Conservation (phyloP, 2,329 filamentous ascomycete species). For the Ophiosphaerella herpotricha region DNA sequence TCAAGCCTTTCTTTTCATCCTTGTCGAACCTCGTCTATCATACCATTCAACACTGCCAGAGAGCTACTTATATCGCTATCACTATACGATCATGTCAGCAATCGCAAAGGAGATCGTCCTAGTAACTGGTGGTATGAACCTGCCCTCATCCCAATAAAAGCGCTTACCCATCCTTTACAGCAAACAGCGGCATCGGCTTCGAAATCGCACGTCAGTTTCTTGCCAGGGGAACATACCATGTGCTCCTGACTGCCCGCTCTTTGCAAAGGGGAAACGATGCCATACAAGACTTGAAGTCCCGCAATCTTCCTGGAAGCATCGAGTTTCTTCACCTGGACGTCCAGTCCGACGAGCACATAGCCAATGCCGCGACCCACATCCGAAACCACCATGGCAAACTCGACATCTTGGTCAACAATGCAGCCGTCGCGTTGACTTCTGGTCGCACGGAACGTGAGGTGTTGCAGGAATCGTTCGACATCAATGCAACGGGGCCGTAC, state of each 20-base stretch:
- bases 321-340: conserved; percentile 52
- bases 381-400: conserved; percentile 37
- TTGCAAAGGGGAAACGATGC: conserved; percentile 30
- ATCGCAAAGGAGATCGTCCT: conserved; percentile 39
- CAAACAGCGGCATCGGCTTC: conserved; percentile 56
- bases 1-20: too few relatives aligned
- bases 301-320: conserved; percentile 33
- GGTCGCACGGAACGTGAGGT: conserved; percentile 27
- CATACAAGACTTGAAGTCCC: conserved; percentile 31
- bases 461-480: conserved; percentile 32
- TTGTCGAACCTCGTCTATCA: too few relatives aligned
- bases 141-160: not conserved
- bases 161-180: conserved; percentile 15
- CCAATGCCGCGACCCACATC: conserved; percentile 38
- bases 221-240: conserved; percentile 40
- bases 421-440: conserved; percentile 30
- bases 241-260: conserved; percentile 29
- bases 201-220: conserved; percentile 50
- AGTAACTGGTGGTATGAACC: conserved; percentile 41
- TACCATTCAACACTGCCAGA: too few relatives aligned
- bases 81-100: conserved; percentile 14
- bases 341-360: conserved; percentile 49
- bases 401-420: conserved; percentile 48
- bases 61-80: not conserved
- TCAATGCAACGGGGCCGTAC: conserved; percentile 35